phyloP scores from a whole-genome alignment of 768 basidiomycete genomes.

The Cyclocybe cylindracea region DNA sequence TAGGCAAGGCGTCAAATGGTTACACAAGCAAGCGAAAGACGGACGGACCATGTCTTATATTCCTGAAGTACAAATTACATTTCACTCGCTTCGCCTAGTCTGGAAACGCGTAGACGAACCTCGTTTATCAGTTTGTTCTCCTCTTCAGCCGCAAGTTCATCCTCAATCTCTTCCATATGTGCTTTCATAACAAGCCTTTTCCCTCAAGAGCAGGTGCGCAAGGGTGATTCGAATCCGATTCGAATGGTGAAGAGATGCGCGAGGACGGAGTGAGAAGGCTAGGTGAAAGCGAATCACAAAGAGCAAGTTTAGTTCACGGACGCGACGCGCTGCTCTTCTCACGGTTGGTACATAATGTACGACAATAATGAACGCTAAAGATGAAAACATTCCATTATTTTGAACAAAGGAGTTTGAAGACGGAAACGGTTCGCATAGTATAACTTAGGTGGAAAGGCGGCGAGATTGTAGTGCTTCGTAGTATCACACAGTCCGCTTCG shows the following conservation, averaged over 20 bases:
- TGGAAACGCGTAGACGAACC: constrained; percentile 43
- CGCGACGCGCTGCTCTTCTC: constrained; percentile 44
- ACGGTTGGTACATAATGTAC: constrained; percentile 21
- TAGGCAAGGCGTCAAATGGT: constrained; percentile 3
- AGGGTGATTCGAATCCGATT: not conserved
- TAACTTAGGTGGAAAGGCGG: too few relatives aligned
- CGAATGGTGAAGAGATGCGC: not conserved
- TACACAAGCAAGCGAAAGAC: not conserved
- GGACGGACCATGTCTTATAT: constrained; percentile 77
- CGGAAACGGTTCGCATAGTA: too few relatives aligned
- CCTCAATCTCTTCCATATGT: constrained; percentile 70
- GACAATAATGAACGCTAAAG: not conserved
- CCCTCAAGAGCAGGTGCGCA: too few relatives aligned
- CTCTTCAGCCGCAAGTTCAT: constrained; percentile 80
- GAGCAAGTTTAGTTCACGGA: constrained; percentile 17
- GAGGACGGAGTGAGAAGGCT: constrained; percentile 1
- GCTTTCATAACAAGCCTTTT: constrained; percentile 37
- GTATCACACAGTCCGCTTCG: too few relatives aligned
- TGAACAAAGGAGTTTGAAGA: not conserved
- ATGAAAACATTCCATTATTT: not conserved
- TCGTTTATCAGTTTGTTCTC: constrained; percentile 89
- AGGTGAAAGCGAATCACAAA: constrained; percentile 4
- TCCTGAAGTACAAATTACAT: constrained; percentile 45
- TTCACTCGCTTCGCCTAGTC: constrained; percentile 3
- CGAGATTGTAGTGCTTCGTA: too few relatives aligned